Evolutionary conservation across 768 basidiomycete species (phyloP), one percentile per base, ranked within the genome.

Genomic region (Coprinellus micaceus): DNA sequence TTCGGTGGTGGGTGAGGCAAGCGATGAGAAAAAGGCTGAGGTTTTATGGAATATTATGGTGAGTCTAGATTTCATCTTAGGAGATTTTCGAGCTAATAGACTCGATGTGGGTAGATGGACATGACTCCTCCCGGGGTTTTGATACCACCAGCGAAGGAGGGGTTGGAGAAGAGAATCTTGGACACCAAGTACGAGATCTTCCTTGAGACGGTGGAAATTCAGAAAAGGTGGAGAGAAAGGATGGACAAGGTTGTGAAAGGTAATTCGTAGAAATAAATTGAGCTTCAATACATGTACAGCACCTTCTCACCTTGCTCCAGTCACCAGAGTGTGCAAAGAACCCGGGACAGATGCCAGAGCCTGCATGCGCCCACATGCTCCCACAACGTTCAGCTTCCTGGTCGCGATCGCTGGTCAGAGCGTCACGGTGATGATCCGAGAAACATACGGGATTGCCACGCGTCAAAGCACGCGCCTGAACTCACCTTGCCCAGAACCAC

Each of bases 131-230:
- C 85, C 1, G 96, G 89, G 3, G 83, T 80, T 15, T 74, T 88
- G 43, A 78, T 99, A 30, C 66, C 71, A 6, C 91, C 95, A 2
- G 72, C 75, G 19, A 30, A 19, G 28, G 77, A 80, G 3, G 59
- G 68, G 1, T 82, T 74, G 69, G 92, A 89, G 71, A 85, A 83
- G 70, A 86, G 77, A 65, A 69, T 98, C 46, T 74, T 98, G 50
- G 84, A 91, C 53, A 92, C 88, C 7, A 99, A 99, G 75, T 98
- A 97, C 72, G 85, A 82, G 68, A 94, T 98, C 65, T 98, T 98
- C 76, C 72, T 82, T 55, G 94, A 98, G 69, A 80, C 76, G 19
- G 92, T 97, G 46, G 89, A 92, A 15, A 86, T 93, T 40, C 97
- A 99, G 77, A 83, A 83, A 66, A 77, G 84, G 56, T 98, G 94